Evolutionary conservation across 495 filamentous ascomycete genomes (phyloP), one percentile per base, ranked within the genome.

Genomic region (Venustampulla echinocandica): DNA sequence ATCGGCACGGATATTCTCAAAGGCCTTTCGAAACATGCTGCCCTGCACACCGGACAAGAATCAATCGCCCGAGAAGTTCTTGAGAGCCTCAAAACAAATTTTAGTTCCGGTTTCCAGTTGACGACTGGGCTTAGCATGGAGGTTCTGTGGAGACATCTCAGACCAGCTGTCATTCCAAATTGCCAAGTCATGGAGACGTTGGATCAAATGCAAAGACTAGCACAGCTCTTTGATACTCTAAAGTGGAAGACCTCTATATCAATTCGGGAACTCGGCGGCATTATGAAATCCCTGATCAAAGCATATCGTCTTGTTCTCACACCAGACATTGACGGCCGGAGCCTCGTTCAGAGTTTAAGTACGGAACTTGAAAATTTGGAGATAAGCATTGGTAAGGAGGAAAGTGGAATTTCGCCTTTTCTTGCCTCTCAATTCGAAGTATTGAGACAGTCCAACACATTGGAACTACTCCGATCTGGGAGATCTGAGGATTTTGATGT

Each of bases 41-140:
- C 46, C 11, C 3, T 33, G 1, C 37, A 46, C 4, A 19, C 18
- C 1, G n/a, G n/a, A n/a, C n/a, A n/a, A n/a, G n/a, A n/a, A n/a
- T 13, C 17, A 1, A 7, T 46, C 11, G 4, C 44, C 4, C 10
- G 15, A 10, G 27, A 1, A 10, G 40, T 53, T 21, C 30, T 43
- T 13, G 3, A 35, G 1, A 47, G 30, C 24, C 44, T 60, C 4
- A 25, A 53, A 1, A 53, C 52, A 3, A 59, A 50, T 5, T 76
- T 77, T 33, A 55, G 61, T 1, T 60, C 66, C 10, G 70, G 66
- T 2, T 77, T 77, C 56, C 76, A 80, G 35, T 65, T 92, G 5
- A 76, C 68, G 0, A 90, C 79, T 2, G 90, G 90, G 1, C 71
- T 87, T 14, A 81, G 78, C 50, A 95, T 97, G 87, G 86, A 95